These are phyloP conservation scores for Austroboletus niveus DNA, from an alignment of 1,284 basidiomycete species.

Conservation along the genomic window DNA sequence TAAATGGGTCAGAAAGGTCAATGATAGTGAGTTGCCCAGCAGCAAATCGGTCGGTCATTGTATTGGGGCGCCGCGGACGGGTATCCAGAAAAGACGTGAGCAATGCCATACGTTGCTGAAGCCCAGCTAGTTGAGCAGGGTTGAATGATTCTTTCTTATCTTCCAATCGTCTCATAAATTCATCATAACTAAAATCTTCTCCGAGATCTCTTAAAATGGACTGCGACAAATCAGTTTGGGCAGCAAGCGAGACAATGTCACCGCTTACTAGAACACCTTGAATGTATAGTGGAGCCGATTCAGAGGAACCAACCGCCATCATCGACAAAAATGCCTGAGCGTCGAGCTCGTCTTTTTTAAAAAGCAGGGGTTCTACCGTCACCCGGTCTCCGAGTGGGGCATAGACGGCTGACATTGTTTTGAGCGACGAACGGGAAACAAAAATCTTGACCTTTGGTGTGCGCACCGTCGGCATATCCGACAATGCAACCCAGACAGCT, in stretches of 20 bases:
- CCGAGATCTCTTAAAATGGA: slow-evolving; percentile 49
- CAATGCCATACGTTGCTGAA: slow-evolving; percentile 60
- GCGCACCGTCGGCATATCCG: slow-evolving; percentile 36
- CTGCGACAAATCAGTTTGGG: slow-evolving; percentile 13
- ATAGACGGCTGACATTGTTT: slow-evolving; percentile 59
- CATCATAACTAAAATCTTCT: slow-evolving; percentile 42
- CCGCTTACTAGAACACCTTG: slow-evolving; percentile 55
- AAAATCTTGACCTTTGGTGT: slow-evolving; percentile 55
- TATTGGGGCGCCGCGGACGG: slow-evolving; percentile 3
- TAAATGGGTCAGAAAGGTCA: slow-evolving; percentile 70
- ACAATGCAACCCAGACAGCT: slow-evolving; percentile 56
- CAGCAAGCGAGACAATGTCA: not conserved
- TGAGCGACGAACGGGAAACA: slow-evolving; percentile 60
- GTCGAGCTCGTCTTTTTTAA: slow-evolving; percentile 63
- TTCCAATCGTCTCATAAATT: slow-evolving; percentile 49
- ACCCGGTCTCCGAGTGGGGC: slow-evolving; percentile 47
- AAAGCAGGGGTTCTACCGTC: slow-evolving; percentile 52
- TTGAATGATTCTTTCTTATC: slow-evolving; percentile 51
- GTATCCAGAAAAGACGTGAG: slow-evolving; percentile 51
- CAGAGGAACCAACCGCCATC: slow-evolving; percentile 63
- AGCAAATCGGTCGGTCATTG: slow-evolving; percentile 39
- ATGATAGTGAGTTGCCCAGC: slow-evolving; percentile 59
- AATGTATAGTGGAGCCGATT: slow-evolving; percentile 62
- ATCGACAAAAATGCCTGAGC: slow-evolving; percentile 63
- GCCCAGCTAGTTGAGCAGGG: slow-evolving; percentile 45